These are phyloP conservation scores for Phaeotremella fagi DNA, from an alignment of 768 basidiomycete genomes.

Conservation along the genomic window DNA sequence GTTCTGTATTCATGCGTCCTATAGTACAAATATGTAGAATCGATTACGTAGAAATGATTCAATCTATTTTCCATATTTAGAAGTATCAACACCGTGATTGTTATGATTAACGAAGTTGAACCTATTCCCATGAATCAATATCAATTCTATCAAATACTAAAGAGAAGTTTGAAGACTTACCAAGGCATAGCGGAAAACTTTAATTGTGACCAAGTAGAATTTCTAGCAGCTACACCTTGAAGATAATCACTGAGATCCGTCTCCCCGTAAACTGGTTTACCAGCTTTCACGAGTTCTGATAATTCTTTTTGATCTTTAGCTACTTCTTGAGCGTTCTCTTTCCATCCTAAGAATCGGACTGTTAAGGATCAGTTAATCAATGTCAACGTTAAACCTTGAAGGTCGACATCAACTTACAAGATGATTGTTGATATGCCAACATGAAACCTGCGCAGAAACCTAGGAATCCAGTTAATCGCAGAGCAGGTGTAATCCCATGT, in stretches of 20 bases:
- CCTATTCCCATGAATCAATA: slow-evolving; percentile 52
- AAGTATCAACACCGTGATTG: slow-evolving; percentile 74
- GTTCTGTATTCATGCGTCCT: too few species aligned
- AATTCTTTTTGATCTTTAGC: slow-evolving; percentile 73
- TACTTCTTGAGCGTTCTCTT: slow-evolving; percentile 59
- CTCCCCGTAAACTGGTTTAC: slow-evolving; percentile 80
- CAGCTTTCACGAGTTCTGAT: slow-evolving; percentile 64
- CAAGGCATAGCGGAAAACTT: slow-evolving; percentile 81
- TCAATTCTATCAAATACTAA: neutral
- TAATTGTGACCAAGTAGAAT: slow-evolving; percentile 88
- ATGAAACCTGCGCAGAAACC: slow-evolving; percentile 90
- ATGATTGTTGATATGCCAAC: slow-evolving; percentile 84
- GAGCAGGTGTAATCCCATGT: slow-evolving; percentile 41
- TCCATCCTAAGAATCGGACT: slow-evolving; percentile 45
- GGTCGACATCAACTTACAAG: slow-evolving; percentile 69
- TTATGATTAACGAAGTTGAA: slow-evolving; percentile 92
- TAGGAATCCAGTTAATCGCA: slow-evolving; percentile 57
- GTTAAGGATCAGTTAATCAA: neutral
- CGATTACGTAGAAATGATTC: too few species aligned
- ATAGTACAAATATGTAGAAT: too few species aligned
- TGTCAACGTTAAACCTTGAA: neutral
- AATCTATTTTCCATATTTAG: too few species aligned
- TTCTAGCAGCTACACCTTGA: slow-evolving; percentile 76
- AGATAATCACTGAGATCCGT: slow-evolving; percentile 79
- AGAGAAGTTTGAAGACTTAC: slow-evolving; percentile 52